Conservation (phyloP, 2,329 filamentous ascomycete species). For the Fusarium buxicola region DNA sequence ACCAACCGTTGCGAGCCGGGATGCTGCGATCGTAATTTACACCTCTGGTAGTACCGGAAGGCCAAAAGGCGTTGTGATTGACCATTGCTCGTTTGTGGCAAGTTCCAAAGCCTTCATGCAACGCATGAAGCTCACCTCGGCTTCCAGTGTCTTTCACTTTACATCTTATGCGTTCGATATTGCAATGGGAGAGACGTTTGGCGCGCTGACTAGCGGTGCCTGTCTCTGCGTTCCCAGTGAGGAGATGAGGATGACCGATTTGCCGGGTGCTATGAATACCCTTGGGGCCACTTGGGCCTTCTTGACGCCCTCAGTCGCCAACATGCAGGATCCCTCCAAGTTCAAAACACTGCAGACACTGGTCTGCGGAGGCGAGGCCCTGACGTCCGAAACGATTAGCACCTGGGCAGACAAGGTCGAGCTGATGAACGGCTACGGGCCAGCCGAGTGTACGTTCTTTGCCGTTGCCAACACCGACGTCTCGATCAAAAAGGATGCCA, state of each 20-base stretch:
- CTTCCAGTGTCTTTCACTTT: conserved; percentile 38
- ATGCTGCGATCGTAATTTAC: conserved; percentile 35
- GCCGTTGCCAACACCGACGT: conserved; percentile 17
- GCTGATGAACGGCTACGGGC: conserved; percentile 42
- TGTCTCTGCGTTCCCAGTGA: conserved; percentile 43
- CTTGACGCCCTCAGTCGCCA: conserved; percentile 42
- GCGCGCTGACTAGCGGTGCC: conserved; percentile 23
- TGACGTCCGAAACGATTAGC: conserved; percentile 26
- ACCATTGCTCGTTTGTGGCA: conserved; percentile 28
- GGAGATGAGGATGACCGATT: conserved; percentile 31
- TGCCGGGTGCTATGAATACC: conserved; percentile 29
- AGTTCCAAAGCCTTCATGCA: conserved; percentile 24
- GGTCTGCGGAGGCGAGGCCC: conserved; percentile 38
- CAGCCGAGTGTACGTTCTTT: conserved; percentile 36
- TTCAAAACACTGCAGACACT: conserved; percentile 29
- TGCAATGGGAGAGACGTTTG: conserved; percentile 36
- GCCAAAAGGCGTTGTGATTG: conserved; percentile 41
- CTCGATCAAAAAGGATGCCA: background rate
- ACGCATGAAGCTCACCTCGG: conserved; percentile 12
- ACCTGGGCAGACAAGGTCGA: conserved; percentile 32
- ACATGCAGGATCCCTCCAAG: conserved; percentile 33
- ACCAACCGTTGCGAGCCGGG: background rate
- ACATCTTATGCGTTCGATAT: conserved; percentile 43
- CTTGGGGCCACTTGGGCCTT: conserved; percentile 37
- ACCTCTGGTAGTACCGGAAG: conserved; percentile 44